A percentile compares a stretch with the other conserved stretches of the same genome.
phyloP scores from a whole-genome alignment of 345 rosid species.

The Microcos paniculata region DNA sequence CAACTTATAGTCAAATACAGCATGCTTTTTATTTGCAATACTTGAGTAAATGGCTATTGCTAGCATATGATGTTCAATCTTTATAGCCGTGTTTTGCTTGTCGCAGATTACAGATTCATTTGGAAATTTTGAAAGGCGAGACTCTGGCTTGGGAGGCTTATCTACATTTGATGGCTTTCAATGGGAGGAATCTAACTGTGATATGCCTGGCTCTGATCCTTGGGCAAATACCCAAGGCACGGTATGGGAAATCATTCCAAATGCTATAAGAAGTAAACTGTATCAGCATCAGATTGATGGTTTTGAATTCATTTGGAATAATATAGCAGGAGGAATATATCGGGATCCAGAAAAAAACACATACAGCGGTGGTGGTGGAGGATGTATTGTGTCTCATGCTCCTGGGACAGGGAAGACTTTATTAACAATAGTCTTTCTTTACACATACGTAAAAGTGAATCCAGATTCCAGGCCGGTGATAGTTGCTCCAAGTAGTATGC shows the following conservation, averaged over 20 bases:
- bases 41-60: background rate
- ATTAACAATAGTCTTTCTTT: conserved; percentile 67
- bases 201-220: background rate
- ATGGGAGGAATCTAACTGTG: conserved; percentile 1
- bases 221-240: conserved; percentile 38
- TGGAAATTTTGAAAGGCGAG: background rate
- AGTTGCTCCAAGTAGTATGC: conserved; percentile 62
- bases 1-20: too few relatives aligned
- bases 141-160: conserved; percentile 6
- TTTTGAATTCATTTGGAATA: conserved; percentile 80
- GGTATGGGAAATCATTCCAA: conserved; percentile 75
- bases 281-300: conserved; percentile 76
- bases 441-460: conserved; percentile 47
- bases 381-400: conserved; percentile 82
- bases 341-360: conserved; percentile 46
- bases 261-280: conserved; percentile 38
- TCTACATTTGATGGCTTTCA: conserved; percentile 23
- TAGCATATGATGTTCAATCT: background rate
- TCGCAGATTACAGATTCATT: background rate
- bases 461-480: conserved; percentile 65
- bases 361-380: conserved; percentile 27
- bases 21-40: too few relatives aligned
- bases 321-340: conserved; percentile 60
- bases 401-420: conserved; percentile 93
- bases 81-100: background rate